Conservation (phyloP, 306 rosid genomes). For the Potentilla sterilis region DNA sequence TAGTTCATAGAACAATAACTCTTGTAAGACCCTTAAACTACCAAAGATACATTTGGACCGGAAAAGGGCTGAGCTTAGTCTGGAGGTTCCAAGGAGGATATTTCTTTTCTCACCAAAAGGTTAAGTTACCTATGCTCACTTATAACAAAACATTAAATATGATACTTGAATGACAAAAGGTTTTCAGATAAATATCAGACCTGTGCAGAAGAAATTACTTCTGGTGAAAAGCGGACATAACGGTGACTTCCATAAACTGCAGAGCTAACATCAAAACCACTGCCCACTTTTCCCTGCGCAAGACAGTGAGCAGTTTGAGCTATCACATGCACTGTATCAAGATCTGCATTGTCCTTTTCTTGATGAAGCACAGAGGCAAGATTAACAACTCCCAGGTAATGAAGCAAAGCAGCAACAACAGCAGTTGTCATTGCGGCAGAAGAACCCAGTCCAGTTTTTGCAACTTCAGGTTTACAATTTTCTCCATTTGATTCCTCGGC, state of each 20-base stretch:
- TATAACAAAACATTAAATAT: background rate
- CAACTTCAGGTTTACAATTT: conserved; percentile 84
- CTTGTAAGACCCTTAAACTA: too few relatives aligned
- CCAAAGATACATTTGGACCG: too few relatives aligned
- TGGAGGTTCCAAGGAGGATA: too few relatives aligned
- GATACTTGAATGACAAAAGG: background rate
- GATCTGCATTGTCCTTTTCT: conserved; percentile 46
- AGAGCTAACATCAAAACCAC: conserved; percentile 98
- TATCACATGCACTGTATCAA: conserved; percentile 78
- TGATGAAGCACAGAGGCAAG: conserved; percentile 40
- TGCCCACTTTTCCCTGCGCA: conserved; percentile 98
- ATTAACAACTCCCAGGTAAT: conserved; percentile 73
- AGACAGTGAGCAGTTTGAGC: conserved; percentile 97
- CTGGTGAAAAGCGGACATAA: conserved; percentile 95
- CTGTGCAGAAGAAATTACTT: conserved; percentile 85
- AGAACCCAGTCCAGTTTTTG: conserved; percentile 97
- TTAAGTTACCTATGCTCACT: background rate
- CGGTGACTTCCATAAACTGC: conserved; percentile 99
- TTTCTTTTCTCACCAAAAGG: too few relatives aligned
- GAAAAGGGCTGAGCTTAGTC: too few relatives aligned
- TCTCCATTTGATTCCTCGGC: conserved; percentile 59
- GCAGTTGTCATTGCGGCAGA: conserved; percentile 99
- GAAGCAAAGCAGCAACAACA: conserved; percentile 94
- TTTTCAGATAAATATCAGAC: conserved; percentile 29
- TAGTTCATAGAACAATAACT: too few relatives aligned